A percentile compares a stretch with the other conserved stretches of the same genome.
Conservation (phyloP, 108 stramenopile genomes). For the Thalassiosira profunda region DNA sequence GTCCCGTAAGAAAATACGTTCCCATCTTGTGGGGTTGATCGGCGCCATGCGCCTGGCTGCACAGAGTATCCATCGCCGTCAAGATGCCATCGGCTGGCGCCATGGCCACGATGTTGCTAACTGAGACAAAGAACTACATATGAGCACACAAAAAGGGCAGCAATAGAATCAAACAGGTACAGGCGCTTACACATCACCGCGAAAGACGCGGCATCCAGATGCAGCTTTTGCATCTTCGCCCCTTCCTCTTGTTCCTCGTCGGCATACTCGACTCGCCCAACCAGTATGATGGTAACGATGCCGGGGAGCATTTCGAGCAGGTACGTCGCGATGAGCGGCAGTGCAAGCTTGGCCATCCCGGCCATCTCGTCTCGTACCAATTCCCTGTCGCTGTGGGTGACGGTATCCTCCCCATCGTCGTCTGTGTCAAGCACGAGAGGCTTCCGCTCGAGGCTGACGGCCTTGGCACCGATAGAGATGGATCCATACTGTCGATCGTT, state of each 20-base stretch:
- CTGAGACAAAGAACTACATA: no score
- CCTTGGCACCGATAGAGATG: no score
- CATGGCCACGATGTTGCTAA: slow-evolving; percentile 37
- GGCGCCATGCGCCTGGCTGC: slow-evolving; percentile 49
- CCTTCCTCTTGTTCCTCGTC: no score
- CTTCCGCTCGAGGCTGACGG: no score
- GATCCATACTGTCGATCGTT: no score
- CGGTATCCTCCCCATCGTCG: no score
- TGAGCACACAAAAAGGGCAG: no score
- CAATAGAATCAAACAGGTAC: no score
- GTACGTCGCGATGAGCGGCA: slow-evolving; percentile 36
- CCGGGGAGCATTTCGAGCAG: slow-evolving; percentile 47
- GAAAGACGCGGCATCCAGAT: slow-evolving; percentile 52
- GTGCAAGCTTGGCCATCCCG: slow-evolving; percentile 23
- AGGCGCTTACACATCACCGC: slow-evolving; percentile 51
- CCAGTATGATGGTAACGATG: slow-evolving; percentile 39
- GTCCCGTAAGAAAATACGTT: slow-evolving; percentile 36
- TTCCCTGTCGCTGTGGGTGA: no score
- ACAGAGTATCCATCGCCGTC: slow-evolving; percentile 52
- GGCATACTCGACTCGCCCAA: slow-evolving; percentile 15
- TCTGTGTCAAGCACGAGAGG: no score
- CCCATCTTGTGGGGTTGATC: slow-evolving; percentile 47
- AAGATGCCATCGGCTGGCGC: slow-evolving; percentile 40
- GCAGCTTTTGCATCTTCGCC: no score
- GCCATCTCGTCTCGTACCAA: slow-evolving; percentile 35